Conservation (phyloP, 257 asterid genomes). For the Coffea canephora region DNA sequence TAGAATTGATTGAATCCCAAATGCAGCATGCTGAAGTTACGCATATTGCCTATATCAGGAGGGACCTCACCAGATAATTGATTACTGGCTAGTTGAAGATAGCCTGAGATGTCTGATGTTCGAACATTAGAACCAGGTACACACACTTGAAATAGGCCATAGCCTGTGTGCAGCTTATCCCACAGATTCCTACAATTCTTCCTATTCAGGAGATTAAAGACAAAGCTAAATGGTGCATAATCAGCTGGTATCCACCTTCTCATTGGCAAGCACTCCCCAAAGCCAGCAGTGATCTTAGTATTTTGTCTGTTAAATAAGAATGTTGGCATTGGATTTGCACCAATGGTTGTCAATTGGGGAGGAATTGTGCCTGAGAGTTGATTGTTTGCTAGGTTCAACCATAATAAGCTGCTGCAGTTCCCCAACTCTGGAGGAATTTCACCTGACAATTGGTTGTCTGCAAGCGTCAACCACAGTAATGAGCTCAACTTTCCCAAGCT, state of each 20-base stretch:
- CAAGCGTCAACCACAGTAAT: slow-evolving; percentile 87
- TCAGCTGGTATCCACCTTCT: slow-evolving; percentile 92
- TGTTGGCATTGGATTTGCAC: slow-evolving; percentile 48
- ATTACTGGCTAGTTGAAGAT: slow-evolving; percentile 74
- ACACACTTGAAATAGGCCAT: slow-evolving; percentile 76
- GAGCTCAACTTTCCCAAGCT: slow-evolving; percentile 66
- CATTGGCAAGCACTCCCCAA: slow-evolving; percentile 83
- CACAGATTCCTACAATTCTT: slow-evolving; percentile 67
- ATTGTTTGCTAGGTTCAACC: slow-evolving; percentile 80
- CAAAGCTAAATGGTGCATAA: slow-evolving; percentile 79
- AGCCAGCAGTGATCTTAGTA: slow-evolving; percentile 51
- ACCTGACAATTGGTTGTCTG: slow-evolving; percentile 62
- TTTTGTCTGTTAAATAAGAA: slow-evolving; percentile 49
- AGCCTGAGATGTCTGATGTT: slow-evolving; percentile 56
- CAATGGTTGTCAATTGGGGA: slow-evolving; percentile 50
- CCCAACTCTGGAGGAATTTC: slow-evolving; percentile 73
- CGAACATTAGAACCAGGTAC: slow-evolving; percentile 55
- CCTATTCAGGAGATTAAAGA: slow-evolving; percentile 60
- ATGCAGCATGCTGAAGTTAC: slow-evolving; percentile 71
- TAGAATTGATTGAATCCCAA: slow-evolving; percentile 52
- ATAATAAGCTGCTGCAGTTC: slow-evolving; percentile 72
- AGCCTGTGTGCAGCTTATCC: slow-evolving; percentile 69
- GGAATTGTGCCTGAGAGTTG: slow-evolving; percentile 59
- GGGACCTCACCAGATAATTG: slow-evolving; percentile 66
- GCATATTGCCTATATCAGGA: slow-evolving; percentile 58